Percentiles rank a stretch among this genome's conserved stretches.
Conservation (phyloP, 2,329 filamentous ascomycete species). For the Hirsutella thompsonii region DNA sequence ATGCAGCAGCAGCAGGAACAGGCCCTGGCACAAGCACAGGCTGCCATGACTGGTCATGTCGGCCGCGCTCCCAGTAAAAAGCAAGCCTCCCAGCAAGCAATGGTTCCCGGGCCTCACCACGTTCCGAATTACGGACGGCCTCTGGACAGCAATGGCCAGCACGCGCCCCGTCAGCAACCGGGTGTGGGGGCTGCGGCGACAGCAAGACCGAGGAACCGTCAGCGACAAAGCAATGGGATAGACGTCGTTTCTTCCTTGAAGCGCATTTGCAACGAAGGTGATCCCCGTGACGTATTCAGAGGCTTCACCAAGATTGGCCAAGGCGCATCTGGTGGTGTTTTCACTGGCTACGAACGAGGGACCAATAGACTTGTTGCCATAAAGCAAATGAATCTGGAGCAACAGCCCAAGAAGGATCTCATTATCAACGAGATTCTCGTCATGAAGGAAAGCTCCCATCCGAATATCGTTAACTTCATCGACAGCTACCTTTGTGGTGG, state of each 20-base stretch:
- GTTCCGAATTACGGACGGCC: slow-evolving; percentile 14
- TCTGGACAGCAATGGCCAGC: slow-evolving; percentile 17
- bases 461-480: slow-evolving; percentile 98
- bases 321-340: slow-evolving; percentile 92
- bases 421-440: slow-evolving; percentile 99
- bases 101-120: slow-evolving; percentile 11
- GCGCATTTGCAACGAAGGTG: slow-evolving; percentile 79
- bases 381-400: slow-evolving; percentile 98
- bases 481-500: slow-evolving; percentile 85
- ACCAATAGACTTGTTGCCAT: slow-evolving; percentile 88
- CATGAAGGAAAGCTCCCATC: slow-evolving; percentile 98
- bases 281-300: slow-evolving; percentile 78
- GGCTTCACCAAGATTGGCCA: slow-evolving; percentile 92
- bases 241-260: slow-evolving; percentile 77
- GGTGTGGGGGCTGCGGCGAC: slow-evolving; percentile 27
- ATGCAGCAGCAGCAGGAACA: slow-evolving; percentile 79
- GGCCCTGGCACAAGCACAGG: slow-evolving; percentile 66
- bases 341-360: slow-evolving; percentile 73
- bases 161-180: slow-evolving; percentile 22
- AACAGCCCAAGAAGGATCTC: slow-evolving; percentile 96
- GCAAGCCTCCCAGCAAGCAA: slow-evolving; percentile 25
- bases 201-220: slow-evolving; percentile 61
- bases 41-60: slow-evolving; percentile 59
- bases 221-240: slow-evolving; percentile 64
- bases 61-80: slow-evolving; percentile 64